Conservation (phyloP, 2,329 filamentous ascomycete genomes). For the Colletotrichum sojae region DNA sequence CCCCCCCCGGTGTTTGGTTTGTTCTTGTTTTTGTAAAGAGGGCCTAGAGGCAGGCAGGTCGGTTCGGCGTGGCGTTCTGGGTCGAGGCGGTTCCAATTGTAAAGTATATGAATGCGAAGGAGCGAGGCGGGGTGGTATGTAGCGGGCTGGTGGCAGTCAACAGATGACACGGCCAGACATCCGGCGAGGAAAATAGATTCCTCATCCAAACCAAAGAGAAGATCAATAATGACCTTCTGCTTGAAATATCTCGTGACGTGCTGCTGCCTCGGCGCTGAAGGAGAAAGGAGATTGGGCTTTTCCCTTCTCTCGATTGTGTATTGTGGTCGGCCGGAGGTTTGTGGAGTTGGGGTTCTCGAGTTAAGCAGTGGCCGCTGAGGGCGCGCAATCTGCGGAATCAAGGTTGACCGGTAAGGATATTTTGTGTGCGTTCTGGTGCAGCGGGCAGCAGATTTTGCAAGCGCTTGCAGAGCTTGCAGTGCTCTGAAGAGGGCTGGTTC, state of each 20-base stretch:
- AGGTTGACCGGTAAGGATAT: background rate
- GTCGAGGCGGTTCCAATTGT: slow-evolving; percentile 30
- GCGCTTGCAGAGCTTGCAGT: background rate
- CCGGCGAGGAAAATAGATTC: slow-evolving; percentile 27
- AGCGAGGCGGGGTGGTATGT: slow-evolving; percentile 19
- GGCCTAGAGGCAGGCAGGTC: slow-evolving; percentile 31
- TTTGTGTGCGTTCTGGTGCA: background rate
- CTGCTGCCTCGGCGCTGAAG: background rate
- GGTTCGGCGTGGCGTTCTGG: slow-evolving; percentile 38
- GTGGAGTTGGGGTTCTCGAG: background rate
- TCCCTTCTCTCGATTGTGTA: background rate
- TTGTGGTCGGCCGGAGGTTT: background rate
- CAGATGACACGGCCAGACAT: slow-evolving; percentile 8
- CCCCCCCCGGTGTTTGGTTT: slow-evolving; percentile 34
- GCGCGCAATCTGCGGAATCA: slow-evolving; percentile 1
- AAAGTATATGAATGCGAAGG: slow-evolving; percentile 36
- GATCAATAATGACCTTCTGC: slow-evolving; percentile 26
- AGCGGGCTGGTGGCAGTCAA: slow-evolving; percentile 5
- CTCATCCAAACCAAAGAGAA: slow-evolving; percentile 30
- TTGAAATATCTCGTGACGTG: background rate
- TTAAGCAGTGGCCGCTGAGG: background rate
- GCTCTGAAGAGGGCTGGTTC: slow-evolving; percentile 2
- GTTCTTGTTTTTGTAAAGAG: slow-evolving; percentile 35
- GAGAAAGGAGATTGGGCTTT: background rate
- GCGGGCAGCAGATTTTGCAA: background rate